Evolutionary conservation across 2,329 filamentous ascomycete species (phyloP).

Genomic region (Acrocalymma vagum): DNA sequence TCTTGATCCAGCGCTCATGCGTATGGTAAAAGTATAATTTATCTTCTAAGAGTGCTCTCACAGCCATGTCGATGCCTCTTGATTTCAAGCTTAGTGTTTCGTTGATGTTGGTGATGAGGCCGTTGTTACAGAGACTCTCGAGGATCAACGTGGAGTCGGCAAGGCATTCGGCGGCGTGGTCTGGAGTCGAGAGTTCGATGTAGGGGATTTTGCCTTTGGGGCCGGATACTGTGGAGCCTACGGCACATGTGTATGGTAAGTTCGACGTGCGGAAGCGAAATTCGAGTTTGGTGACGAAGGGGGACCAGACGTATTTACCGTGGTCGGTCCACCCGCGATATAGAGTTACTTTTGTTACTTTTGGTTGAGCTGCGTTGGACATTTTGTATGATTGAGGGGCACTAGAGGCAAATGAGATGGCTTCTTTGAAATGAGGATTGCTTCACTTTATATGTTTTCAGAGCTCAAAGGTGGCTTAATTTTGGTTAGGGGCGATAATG

Average conservation of each 20-base stretch:
- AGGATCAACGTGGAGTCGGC: conserved; percentile 67
- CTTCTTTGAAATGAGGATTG: too few relatives aligned
- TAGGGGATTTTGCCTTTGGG: conserved; percentile 71
- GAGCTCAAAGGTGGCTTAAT: too few relatives aligned
- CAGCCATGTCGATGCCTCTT: conserved; percentile 59
- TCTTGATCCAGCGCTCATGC: conserved; percentile 66
- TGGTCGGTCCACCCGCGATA: conserved; percentile 59
- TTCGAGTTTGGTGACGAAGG: conserved; percentile 70
- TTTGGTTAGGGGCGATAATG: too few relatives aligned
- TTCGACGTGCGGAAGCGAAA: conserved; percentile 65
- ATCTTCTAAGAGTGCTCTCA: conserved; percentile 67
- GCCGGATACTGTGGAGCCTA: conserved; percentile 55
- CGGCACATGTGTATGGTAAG: conserved; percentile 56
- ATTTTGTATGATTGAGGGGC: too few relatives aligned
- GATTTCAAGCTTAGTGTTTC: conserved; percentile 47
- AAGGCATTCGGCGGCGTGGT: conserved; percentile 36
- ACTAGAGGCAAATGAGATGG: too few relatives aligned
- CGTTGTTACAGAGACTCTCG: conserved; percentile 52
- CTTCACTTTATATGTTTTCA: too few relatives aligned
- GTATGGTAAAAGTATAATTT: conserved; percentile 65
- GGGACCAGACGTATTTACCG: conserved; percentile 65
- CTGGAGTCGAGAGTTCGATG: conserved; percentile 43
- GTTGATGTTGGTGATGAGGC: conserved; percentile 60
- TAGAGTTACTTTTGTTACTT: too few relatives aligned
- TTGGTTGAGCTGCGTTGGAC: too few relatives aligned